Conservation (phyloP, 768 basidiomycete species). For the Lentinula aciculospora region DNA sequence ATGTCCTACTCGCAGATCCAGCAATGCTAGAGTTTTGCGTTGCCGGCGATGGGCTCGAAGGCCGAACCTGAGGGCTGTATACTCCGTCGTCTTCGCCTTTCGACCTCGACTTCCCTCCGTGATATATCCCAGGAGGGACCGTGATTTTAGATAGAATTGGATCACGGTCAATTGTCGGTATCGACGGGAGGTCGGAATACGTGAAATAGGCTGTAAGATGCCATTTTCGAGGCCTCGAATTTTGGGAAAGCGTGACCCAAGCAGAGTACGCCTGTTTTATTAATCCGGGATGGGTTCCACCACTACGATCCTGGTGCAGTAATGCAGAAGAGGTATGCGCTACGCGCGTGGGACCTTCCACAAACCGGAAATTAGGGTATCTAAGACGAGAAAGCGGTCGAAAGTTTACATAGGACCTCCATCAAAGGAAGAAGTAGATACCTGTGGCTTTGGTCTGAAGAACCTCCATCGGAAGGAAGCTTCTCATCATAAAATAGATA, state of each 20-base stretch:
- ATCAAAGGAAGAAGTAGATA: conserved; percentile 14
- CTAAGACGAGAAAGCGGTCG: conserved; percentile 15
- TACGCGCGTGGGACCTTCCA: conserved; percentile 47
- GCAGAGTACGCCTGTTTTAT: conserved; percentile 73
- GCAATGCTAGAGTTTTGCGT: conserved; percentile 7
- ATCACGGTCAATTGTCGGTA: conserved; percentile 44
- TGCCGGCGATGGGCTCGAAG: conserved; percentile 10
- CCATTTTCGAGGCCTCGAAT: conserved; percentile 53
- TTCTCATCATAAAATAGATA: conserved; percentile 70
- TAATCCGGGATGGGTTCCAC: conserved; percentile 48
- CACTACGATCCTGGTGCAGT: conserved; percentile 53
- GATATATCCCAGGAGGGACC: conserved; percentile 43
- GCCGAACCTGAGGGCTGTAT: background rate
- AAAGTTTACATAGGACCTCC: background rate
- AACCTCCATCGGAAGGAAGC: conserved; percentile 31
- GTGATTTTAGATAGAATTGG: conserved; percentile 34
- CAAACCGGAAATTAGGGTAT: conserved; percentile 46
- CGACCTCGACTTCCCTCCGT: conserved; percentile 37
- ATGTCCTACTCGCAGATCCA: conserved; percentile 6
- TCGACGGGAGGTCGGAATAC: conserved; percentile 38
- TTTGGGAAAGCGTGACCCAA: conserved; percentile 42
- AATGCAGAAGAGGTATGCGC: conserved; percentile 45
- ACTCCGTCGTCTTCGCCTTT: conserved; percentile 27
- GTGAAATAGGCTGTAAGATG: conserved; percentile 58
- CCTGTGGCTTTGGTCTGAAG: conserved; percentile 3